A percentile compares a stretch with the other conserved stretches of the same genome.
phyloP scores from a whole-genome alignment of 2,329 filamentous ascomycete genomes.

The Apiospora hydei region DNA sequence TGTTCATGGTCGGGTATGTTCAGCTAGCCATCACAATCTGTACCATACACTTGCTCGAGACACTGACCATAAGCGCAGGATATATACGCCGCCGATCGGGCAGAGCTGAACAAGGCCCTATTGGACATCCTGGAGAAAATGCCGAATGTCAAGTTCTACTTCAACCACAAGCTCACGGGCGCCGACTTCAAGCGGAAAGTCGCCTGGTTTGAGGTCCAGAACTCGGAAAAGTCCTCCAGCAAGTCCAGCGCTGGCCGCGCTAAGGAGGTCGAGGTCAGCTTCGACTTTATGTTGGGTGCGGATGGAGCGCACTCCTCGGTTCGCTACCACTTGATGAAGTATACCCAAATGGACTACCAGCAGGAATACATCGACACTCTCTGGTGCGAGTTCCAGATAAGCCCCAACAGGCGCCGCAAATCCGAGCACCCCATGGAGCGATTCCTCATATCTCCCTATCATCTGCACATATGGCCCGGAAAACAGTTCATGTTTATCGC shows the following conservation, averaged over 20 bases:
- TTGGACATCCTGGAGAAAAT: constrained; percentile 83
- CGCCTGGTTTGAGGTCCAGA: constrained; percentile 83
- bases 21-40: neutral
- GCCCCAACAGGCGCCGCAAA: constrained; percentile 49
- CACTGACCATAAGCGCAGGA: constrained; percentile 55
- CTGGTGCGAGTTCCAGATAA: constrained; percentile 95
- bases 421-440: constrained; percentile 42
- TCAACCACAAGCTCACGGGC: constrained; percentile 91
- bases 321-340: constrained; percentile 96
- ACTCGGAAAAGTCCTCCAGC: constrained; percentile 37
- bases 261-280: constrained; percentile 80
- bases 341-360: constrained; percentile 84
- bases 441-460: constrained; percentile 88
- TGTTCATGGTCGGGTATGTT: constrained; percentile 78
- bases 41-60: neutral
- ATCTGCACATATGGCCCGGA: constrained; percentile 97
- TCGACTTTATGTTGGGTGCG: constrained; percentile 92
- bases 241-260: constrained; percentile 50
- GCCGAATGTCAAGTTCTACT: constrained; percentile 90
- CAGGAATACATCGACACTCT: constrained; percentile 96
- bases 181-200: constrained; percentile 81
- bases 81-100: constrained; percentile 87
- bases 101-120: constrained; percentile 80
- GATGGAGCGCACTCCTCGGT: constrained; percentile 94
- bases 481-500: constrained; percentile 98